Conservation (phyloP, 306 rosid genomes). For the Begonia masoniana region DNA sequence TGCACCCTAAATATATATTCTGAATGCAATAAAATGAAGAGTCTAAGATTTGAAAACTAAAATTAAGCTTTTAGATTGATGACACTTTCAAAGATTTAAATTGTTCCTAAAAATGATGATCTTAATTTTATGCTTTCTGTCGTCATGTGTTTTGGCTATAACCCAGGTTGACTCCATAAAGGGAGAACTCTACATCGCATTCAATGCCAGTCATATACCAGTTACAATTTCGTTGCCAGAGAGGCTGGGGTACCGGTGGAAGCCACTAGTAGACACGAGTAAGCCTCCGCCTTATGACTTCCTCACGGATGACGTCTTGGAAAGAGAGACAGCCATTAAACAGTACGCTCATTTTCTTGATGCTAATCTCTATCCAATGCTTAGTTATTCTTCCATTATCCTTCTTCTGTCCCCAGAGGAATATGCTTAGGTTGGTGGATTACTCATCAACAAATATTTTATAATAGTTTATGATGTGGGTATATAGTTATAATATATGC, state of each 20-base stretch:
- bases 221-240: slow-evolving; percentile 55
- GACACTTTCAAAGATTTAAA: no score
- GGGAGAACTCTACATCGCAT: slow-evolving; percentile 74
- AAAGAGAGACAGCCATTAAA: slow-evolving; percentile 44
- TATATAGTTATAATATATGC: no score
- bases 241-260: slow-evolving; percentile 80
- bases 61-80: no score
- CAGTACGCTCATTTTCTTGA: slow-evolving; percentile 85
- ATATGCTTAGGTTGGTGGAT: slow-evolving; percentile 11
- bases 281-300: slow-evolving; percentile 71
- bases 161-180: slow-evolving; percentile 65
- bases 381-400: slow-evolving; percentile 85
- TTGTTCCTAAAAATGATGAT: no score
- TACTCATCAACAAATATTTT: no score
- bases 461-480: no score
- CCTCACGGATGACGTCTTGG: slow-evolving; percentile 48
- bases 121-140: no score
- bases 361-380: slow-evolving; percentile 75
- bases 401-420: slow-evolving; percentile 45
- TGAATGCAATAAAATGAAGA: no score
- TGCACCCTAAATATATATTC: no score
- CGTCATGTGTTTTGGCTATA: neutral
- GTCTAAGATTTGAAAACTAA: no score
- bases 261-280: slow-evolving; percentile 77
- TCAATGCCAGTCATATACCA: slow-evolving; percentile 75